Base-by-base conservation (phyloP, 208 protist genomes). In the Leishmania arabica region DNA sequence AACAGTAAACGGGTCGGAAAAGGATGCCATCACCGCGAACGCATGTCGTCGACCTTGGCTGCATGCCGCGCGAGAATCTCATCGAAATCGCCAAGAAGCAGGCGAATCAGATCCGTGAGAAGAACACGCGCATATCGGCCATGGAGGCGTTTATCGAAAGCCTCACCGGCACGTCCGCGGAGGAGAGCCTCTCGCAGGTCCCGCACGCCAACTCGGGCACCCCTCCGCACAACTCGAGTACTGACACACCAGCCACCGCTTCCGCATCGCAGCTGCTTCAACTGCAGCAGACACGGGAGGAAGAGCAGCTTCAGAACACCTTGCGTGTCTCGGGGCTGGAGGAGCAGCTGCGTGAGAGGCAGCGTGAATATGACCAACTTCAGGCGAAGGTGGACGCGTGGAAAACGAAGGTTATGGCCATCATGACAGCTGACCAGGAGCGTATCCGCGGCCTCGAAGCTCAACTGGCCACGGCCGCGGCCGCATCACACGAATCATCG, bases 41-140 rank as follows among this genome's bases (percentile, higher is more conserved):
- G 21, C 91, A 87, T 60, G 81, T 91, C 31, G 83, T 93, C 1
- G 89, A 95, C 60, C 82, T 95, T 53, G 84, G 83, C 34, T 3
- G 58, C 27, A 90, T 95, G 88, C 64, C 88, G 2, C 84, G 91
- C 6, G 89, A 88, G 70, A 79, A 93, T 65, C 81, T 95, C 17
- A 92, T 95, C 66, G 87, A 91, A 31, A 74, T 93, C 13, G 91
- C 91, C 9, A 91, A 91, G 81, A 90, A 87, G 75, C 88, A 93
- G 71, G 84, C 88, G 13, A 82, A 17, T 34, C 83, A 89, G 45
- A 92, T 91, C 45, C 83, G 85, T 49, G 87, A 92, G 75, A 95
- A 95, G 75, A 92, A 90, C 81, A 78, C 24, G 3, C 86, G 85
- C 75, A 91, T 94, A 34, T 71, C 65, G 27, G 60, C 77, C 4